Conservation (phyloP, 2,329 filamentous ascomycete genomes). For the Aspergillus uvarum region DNA sequence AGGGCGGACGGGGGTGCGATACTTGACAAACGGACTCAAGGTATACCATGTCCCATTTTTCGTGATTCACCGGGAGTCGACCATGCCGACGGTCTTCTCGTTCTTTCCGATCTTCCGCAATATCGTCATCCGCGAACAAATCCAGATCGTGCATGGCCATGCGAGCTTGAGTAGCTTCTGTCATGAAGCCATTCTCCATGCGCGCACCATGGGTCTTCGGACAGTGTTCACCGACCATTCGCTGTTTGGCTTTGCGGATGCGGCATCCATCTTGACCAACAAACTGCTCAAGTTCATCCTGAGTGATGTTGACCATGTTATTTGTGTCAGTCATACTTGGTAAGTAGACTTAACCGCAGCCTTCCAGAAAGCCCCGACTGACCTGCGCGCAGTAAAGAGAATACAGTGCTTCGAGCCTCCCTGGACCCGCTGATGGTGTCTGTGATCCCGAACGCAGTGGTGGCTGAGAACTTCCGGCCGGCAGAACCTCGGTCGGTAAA, state of each 20-base stretch:
- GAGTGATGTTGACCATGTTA: conserved; percentile 96
- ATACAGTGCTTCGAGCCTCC: conserved; percentile 90
- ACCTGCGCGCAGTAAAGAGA: conserved; percentile 73
- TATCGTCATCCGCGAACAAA: conserved; percentile 88
- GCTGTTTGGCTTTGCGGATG: conserved; percentile 94
- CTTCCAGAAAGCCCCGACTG: not conserved
- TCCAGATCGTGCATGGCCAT: conserved; percentile 98
- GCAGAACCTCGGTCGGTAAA: conserved; percentile 57
- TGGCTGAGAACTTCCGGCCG: conserved; percentile 92
- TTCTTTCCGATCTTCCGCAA: conserved; percentile 98
- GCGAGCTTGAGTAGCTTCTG: conserved; percentile 89
- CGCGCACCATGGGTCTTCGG: conserved; percentile 89
- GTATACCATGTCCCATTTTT: conserved; percentile 97
- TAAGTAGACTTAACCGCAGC: conserved; percentile 38
- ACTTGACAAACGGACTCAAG: conserved; percentile 95
- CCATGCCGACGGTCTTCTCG: conserved; percentile 95
- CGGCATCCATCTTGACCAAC: conserved; percentile 91
- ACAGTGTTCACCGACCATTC: conserved; percentile 98
- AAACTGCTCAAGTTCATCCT: conserved; percentile 94
- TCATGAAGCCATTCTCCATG: conserved; percentile 92
- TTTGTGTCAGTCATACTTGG: conserved; percentile 98
- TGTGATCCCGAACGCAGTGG: conserved; percentile 95
- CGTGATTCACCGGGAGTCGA: conserved; percentile 89
- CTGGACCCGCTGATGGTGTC: conserved; percentile 96
- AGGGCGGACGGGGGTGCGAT: conserved; percentile 86